Percentiles rank a stretch among this genome's conserved stretches.
Evolutionary conservation across 257 asterid genomes (phyloP).

Genomic region (Primulina eburnea): DNA sequence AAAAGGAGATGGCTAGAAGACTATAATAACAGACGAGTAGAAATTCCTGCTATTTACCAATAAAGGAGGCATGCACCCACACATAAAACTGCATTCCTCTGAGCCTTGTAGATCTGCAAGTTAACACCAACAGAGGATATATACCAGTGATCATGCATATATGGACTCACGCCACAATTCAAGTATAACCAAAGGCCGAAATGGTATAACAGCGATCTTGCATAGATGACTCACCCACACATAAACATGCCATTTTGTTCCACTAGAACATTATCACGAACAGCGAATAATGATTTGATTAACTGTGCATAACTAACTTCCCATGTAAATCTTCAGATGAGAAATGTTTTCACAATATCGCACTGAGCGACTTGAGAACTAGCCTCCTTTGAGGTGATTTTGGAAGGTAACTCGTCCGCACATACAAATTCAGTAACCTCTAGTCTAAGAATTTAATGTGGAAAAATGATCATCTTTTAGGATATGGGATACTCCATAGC

Average conservation of each 20-base stretch:
- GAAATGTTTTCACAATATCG: neutral
- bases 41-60: conserved; percentile 41
- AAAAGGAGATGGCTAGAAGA: neutral
- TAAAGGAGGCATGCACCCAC: conserved; percentile 66
- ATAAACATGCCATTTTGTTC: neutral
- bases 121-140: conserved; percentile 19
- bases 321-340: conserved; percentile 3
- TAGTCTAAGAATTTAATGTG: neutral
- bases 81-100: conserved; percentile 74
- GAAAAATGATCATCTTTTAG: neutral
- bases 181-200: conserved; percentile 11
- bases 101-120: conserved; percentile 79
- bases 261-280: neutral
- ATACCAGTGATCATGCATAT: neutral
- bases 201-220: neutral
- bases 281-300: neutral
- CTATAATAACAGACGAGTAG: neutral
- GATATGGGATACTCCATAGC: neutral
- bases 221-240: no score
- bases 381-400: neutral
- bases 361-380: neutral
- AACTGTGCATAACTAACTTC: neutral
- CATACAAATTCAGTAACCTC: neutral
- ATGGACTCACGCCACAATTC: conserved; percentile 12
- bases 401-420: neutral